Evolutionary conservation across 257 asterid genomes (phyloP), one percentile per base, ranked within the genome.

Genomic region (Nicotiana paniculata): DNA sequence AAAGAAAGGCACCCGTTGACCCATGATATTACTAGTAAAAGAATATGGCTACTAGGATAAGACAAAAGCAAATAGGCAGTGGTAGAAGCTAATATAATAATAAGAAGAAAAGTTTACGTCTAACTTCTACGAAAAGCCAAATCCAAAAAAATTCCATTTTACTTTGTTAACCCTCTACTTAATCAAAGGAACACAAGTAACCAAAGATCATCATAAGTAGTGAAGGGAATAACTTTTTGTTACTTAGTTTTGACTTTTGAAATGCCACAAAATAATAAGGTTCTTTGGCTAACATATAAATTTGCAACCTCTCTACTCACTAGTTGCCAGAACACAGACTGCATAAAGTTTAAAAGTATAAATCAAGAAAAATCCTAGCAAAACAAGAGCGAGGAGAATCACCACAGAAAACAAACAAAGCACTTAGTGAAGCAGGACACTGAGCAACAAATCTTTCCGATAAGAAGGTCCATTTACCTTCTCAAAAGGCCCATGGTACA

Each of bases 401-500:
- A 55, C 68, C 57, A 64, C 48, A 58, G 68, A 68, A 7, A 26
- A 79, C 63, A 37, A 48, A 58, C 13, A 30, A 83, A n/a, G 55
- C 9, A 65, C 33, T 9, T 53, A 59, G 39, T 32, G 16, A 58
- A n/a, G 9, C 59, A 46, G 69, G 61, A 81, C 70, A 48, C 48
- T 80, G 77, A 77, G 57, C 0, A 68, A 3, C 12, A 75, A 46
- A 30, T 10, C 74, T 35, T 79, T 82, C 69, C 57, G n/a, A 62
- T 15, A n/a, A 51, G 28, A 74, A 78, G 46, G 82, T 57, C 43
- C 55, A 81, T 81, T 69, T 86, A 92, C 98, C 97, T 94, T 96
- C 87, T 94, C 98, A 85, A 96, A 96, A 46, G 98, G 68, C 63
- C 98, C 99, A 59, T 88, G 97, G 89, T 83, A 93, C 93, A 96